phyloP scores from a whole-genome alignment of 2,329 filamentous ascomycete species.

The Colletotrichum tofieldiae region DNA sequence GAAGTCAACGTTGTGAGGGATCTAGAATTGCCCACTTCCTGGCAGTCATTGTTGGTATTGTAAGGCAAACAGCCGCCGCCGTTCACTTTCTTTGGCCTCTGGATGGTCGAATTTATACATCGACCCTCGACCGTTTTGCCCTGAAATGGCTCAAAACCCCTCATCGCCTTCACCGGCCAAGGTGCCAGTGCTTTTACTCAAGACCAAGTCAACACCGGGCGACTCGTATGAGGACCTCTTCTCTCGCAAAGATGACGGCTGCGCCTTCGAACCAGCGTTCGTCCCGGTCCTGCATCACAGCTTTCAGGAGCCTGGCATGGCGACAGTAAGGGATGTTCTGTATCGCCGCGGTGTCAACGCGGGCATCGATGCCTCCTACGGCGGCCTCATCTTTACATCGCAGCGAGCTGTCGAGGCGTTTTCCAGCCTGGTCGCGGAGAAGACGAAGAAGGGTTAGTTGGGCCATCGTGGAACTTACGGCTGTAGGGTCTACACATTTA shows the following conservation, averaged over 20 bases:
- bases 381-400: constrained; percentile 87
- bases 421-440: constrained; percentile 71
- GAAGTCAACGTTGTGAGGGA: not conserved
- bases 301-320: constrained; percentile 74
- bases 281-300: constrained; percentile 84
- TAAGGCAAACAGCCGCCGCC: not conserved
- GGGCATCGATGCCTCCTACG: constrained; percentile 65
- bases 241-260: constrained; percentile 57
- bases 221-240: constrained; percentile 84
- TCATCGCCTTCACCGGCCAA: constrained; percentile 33
- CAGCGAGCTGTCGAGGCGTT: constrained; percentile 89
- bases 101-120: not conserved
- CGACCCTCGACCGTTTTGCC: not conserved
- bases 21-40: not conserved
- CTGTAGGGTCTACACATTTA: constrained; percentile 1
- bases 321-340: constrained; percentile 67
- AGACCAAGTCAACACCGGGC: constrained; percentile 80
- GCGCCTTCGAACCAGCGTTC: constrained; percentile 75
- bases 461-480: constrained; percentile 54
- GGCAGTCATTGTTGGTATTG: not conserved
- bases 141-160: constrained; percentile 40
- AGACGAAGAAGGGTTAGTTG: constrained; percentile 60
- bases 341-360: constrained; percentile 57
- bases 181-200: constrained; percentile 80
- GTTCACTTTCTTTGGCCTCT: not conserved